These are phyloP conservation scores for Isatis lusitanica DNA, from an alignment of 441 rosid species.

Conservation along the genomic window DNA sequence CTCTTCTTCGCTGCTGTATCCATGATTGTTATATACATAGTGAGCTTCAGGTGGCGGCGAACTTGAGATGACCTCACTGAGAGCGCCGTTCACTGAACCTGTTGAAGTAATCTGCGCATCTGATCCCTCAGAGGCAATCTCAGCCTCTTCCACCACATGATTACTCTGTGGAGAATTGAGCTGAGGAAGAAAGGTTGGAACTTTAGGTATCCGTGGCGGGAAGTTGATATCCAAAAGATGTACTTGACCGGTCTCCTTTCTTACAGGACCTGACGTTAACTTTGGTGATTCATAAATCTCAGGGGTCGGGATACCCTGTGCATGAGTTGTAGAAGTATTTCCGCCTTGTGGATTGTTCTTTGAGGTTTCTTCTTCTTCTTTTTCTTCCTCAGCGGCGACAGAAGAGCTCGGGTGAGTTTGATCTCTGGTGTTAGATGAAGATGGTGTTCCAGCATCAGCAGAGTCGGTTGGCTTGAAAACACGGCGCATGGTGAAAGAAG, in stretches of 20 bases:
- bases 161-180: conserved; percentile 19
- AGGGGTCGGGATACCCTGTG: conserved; percentile 85
- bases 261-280: conserved; percentile 68
- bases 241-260: conserved; percentile 49
- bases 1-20: conserved; percentile 84
- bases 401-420: conserved; percentile 48
- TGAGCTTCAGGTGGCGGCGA: conserved; percentile 60
- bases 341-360: conserved; percentile 42
- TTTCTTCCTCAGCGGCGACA: conserved; percentile 35
- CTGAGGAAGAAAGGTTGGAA: conserved; percentile 37
- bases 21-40: conserved; percentile 48
- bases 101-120: conserved; percentile 59
- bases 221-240: conserved; percentile 93
- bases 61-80: conserved; percentile 73
- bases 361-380: conserved; percentile 55
- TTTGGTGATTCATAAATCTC: conserved; percentile 84
- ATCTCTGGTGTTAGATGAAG: conserved; percentile 57
- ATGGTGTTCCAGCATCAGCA: conserved; percentile 59
- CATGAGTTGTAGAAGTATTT: conserved; percentile 39
- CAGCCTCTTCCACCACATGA: conserved; percentile 42
- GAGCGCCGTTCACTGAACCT: conserved; percentile 68
- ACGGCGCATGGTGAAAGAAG: conserved; percentile 77
- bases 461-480: conserved; percentile 73
- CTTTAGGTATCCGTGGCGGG: conserved; percentile 57
- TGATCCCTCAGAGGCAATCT: conserved; percentile 61